Conservation (phyloP, 1,284 basidiomycete genomes). For the Heliocybe sulcata region DNA sequence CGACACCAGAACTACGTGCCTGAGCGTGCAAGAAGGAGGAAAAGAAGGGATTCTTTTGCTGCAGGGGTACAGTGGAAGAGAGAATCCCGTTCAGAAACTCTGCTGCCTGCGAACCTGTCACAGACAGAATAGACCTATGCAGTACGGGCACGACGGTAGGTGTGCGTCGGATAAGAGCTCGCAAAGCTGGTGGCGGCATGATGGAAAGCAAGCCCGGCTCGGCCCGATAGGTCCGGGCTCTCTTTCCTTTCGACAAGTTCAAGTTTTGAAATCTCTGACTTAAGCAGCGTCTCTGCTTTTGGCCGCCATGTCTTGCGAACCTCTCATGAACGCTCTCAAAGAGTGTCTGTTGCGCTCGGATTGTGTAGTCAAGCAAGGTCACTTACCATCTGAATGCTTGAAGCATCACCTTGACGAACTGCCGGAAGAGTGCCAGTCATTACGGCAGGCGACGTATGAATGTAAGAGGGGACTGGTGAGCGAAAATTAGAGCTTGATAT, state of each 20-base stretch:
- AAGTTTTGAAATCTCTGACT: background rate
- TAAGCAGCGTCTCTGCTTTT: background rate
- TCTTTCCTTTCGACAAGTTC: background rate
- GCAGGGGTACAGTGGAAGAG: constrained; percentile 48
- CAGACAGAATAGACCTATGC: constrained; percentile 61
- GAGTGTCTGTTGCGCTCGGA: constrained; percentile 76
- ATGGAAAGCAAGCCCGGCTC: constrained; percentile 1
- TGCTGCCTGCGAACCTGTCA: constrained; percentile 77
- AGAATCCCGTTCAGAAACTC: constrained; percentile 89
- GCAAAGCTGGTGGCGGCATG: constrained; percentile 31
- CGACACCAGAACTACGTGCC: constrained; percentile 34
- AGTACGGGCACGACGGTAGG: constrained; percentile 59
- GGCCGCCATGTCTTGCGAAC: constrained; percentile 65
- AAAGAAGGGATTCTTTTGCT: constrained; percentile 55
- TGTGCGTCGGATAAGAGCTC: constrained; percentile 36
- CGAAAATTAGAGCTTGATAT: constrained; percentile 7
- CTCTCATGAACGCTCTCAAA: constrained; percentile 67
- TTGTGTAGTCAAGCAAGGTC: constrained; percentile 71
- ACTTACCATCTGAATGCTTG: constrained; percentile 73
- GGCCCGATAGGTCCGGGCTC: background rate
- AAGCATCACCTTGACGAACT: constrained; percentile 65
- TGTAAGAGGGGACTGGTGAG: constrained; percentile 85
- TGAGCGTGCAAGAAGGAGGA: constrained; percentile 85
- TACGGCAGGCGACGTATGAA: constrained; percentile 76
- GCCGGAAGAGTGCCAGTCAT: constrained; percentile 66